Evolutionary conservation across 306 rosid genomes (phyloP).

Genomic region (Clitoria ternatea): DNA sequence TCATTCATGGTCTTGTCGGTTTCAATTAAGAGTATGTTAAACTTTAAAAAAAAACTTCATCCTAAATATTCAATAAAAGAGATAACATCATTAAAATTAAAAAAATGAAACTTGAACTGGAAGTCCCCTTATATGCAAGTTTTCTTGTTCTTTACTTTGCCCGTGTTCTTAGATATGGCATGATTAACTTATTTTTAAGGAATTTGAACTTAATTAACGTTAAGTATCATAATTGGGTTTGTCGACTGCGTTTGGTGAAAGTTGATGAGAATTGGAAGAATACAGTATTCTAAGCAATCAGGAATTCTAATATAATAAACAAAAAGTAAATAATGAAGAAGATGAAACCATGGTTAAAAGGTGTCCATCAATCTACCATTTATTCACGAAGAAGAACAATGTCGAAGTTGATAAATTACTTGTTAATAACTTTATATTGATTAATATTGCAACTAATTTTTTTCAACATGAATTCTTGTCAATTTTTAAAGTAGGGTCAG

Average conservation of each 20-base stretch:
- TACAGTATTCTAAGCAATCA: neutral
- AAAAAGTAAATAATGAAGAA: neutral
- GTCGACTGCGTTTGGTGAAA: slow-evolving; percentile 22
- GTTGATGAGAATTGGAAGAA: slow-evolving; percentile 28
- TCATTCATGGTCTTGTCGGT: too few species aligned
- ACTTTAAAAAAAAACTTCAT: too few species aligned
- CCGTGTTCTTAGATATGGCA: neutral
- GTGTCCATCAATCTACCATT: neutral
- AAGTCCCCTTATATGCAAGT: neutral
- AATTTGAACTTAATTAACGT: neutral
- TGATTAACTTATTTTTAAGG: neutral
- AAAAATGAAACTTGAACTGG: too few species aligned
- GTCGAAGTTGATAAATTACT: neutral
- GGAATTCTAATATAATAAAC: neutral
- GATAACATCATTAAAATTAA: too few species aligned
- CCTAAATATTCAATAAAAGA: too few species aligned
- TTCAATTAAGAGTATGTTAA: too few species aligned
- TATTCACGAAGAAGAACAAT: neutral
- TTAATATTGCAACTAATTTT: neutral
- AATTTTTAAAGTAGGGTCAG: too few species aligned
- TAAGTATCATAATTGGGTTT: slow-evolving; percentile 14
- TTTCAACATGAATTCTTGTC: neutral
- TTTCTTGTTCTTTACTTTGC: slow-evolving; percentile 10
- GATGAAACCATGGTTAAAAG: neutral
- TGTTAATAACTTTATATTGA: neutral